Base-by-base conservation (phyloP, 1,139 yeast species). In the Magnusiomyces suaveolens region DNA sequence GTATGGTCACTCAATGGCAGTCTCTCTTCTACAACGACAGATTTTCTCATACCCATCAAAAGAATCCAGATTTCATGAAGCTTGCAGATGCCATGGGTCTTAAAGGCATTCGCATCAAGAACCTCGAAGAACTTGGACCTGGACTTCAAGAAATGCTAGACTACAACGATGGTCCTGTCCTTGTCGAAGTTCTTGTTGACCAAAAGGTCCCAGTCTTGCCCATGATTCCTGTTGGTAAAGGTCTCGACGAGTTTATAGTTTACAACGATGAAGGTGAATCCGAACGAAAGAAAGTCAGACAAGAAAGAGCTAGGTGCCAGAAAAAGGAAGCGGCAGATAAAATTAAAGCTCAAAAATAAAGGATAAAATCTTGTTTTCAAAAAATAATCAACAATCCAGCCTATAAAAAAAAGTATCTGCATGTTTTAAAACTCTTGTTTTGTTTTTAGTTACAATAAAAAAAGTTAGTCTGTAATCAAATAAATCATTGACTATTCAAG, bases 1-100 rank as follows among this genome's bases (percentile, higher is more conserved):
- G 98, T 69, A 92, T 92, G 98, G 98, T 92, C 57, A 92, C 97
- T 23, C 98, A 92, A 74, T 92, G 98, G 98, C 98, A 92, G 75
- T 86, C 96, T 20, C 77, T 92, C 60, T 92, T 92, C 76, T 92
- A 92, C 73, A 96, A 92, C 71, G 92, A 92, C 72, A 84, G 98
- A 74, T 92, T 87, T 71, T 79, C 97, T 12, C 97, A 92, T 73
- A 90, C 98, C 23, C 97, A 92, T 75, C 98, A 92, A 74, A 71
- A 80, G 61, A 90, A 90, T 73, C 98, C 98, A 54, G 84, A 92
- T 70, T 92, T 90, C 69, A 82, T 87, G 79, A 87, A 86, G 71
- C 78, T 92, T 57, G 95, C 97, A 29, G 96, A 92, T 52, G 83
- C 96, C 50, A 89, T 90, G 96, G 95, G 95, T 53, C 74, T 88